Base-by-base conservation (phyloP, 164 flowering plant species). In the Chimonanthus praecox region DNA sequence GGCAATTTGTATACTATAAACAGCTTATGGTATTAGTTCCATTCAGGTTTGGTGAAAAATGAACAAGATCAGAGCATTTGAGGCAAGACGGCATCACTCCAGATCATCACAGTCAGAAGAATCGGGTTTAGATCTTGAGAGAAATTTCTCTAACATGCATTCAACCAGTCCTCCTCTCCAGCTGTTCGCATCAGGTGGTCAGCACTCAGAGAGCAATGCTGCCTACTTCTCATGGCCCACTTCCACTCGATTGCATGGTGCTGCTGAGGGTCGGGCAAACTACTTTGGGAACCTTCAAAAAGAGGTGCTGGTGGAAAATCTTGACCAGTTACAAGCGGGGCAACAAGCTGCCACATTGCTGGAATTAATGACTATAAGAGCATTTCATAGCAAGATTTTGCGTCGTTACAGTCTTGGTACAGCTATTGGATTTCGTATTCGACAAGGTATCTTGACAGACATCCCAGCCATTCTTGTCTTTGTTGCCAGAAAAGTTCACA, bases 171-270 rank as follows among this genome's bases (percentile, higher is more conserved):
- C 87, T 13, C 79, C 92, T 64, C 82, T 88, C 70, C 93, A 94
- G 74, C 87, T 84, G 44, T 87, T 83, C 82, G 84, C 93, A 49
- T 85, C 97, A 15, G 83, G 82, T 72, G 90, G 89, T 71, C 98
- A 92, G 82, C 88, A 79, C 49, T 84, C 92, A 46, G 97, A 92
- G 78, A 88, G 85, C 74, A 92, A 86, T 84, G 97, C 98, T 64
- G 91, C 97, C 65, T 92, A 89, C 83, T 94, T 94, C 82, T 92
- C 96, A 16, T 94, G 98, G 98, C 98, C 98, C 15, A 87, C 91
- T 67, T 87, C 89, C 20, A 88, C 91, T 77, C 81, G 91, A 61
- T 80, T 91, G 75, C 86, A 79, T 78, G 97, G 88, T 76, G 85
- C 94, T 11, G 97, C 97, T 76, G 98, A 94, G 82, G 94, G 84